These are phyloP conservation scores for Nannizziopsis arthrosporioides DNA, from an alignment of 2,329 filamentous ascomycete genomes.

Conservation along the genomic window DNA sequence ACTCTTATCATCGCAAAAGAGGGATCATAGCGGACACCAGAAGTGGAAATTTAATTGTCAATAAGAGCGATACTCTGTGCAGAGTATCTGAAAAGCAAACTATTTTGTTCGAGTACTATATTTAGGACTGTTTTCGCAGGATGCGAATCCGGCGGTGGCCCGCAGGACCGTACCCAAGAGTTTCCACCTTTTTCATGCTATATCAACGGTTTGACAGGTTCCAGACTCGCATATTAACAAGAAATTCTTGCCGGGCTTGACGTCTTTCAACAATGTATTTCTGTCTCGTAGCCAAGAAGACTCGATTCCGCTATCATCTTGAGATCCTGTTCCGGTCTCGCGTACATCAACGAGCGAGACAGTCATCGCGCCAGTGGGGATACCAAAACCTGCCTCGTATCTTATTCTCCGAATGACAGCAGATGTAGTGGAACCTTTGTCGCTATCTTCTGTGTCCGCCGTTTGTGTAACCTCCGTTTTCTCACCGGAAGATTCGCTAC, in stretches of 20 bases:
- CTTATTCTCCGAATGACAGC: conserved; percentile 24
- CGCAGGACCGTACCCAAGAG: neutral
- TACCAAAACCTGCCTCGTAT: conserved; percentile 23
- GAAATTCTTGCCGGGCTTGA: conserved; percentile 30
- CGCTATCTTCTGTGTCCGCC: neutral
- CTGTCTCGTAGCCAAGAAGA: conserved; percentile 31
- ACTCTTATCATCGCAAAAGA: too few relatives aligned
- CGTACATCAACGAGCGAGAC: conserved; percentile 27
- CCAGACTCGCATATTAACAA: conserved; percentile 31
- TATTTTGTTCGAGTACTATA: too few relatives aligned
- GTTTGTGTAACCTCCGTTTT: conserved; percentile 13
- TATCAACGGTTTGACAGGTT: conserved; percentile 26
- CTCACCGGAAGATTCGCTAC: conserved; percentile 6
- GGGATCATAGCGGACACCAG: too few relatives aligned
- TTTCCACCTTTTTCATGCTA: conserved; percentile 15
- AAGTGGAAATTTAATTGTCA: too few relatives aligned
- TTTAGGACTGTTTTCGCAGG: too few relatives aligned
- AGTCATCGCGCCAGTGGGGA: conserved; percentile 25
- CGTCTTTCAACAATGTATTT: conserved; percentile 28
- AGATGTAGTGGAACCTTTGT: neutral
- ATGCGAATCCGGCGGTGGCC: too few relatives aligned
- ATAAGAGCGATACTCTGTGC: too few relatives aligned
- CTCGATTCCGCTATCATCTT: conserved; percentile 23
- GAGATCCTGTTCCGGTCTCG: conserved; percentile 13
- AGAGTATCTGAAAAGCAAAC: too few relatives aligned